A percentile compares a stretch with the other conserved stretches of the same genome.
phyloP scores from a whole-genome alignment of 805 yeast genomes.

The Ogataea wickerhamii region DNA sequence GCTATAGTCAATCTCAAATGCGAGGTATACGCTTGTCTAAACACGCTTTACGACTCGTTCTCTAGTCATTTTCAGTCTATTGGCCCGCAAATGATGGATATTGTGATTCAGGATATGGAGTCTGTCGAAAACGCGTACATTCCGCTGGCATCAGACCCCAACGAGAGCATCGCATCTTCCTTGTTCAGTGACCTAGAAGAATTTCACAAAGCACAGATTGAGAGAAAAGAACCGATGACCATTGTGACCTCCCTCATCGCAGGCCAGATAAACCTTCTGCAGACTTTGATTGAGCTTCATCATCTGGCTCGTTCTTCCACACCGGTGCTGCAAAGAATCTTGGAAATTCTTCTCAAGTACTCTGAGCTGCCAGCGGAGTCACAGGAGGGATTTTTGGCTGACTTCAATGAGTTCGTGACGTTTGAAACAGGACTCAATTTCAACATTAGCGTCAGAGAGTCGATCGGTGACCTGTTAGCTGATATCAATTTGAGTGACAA shows the following conservation, averaged over 20 bases:
- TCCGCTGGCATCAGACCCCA: conserved; percentile 10
- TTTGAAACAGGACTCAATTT: conserved; percentile 67
- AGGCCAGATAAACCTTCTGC: conserved; percentile 31
- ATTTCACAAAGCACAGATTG: conserved; percentile 21
- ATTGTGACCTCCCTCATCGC: conserved; percentile 23
- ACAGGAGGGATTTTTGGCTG: conserved; percentile 49
- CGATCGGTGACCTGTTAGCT: conserved; percentile 53
- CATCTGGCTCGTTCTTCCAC: conserved; percentile 10
- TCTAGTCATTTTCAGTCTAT: conserved; percentile 16
- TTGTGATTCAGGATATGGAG: conserved; percentile 20
- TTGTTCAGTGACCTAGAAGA: conserved; percentile 21
- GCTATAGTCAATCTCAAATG: conserved; percentile 23
- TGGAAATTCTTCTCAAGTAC: conserved; percentile 34
- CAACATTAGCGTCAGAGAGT: conserved; percentile 49
- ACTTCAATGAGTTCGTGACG: conserved; percentile 68
- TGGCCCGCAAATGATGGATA: conserved; percentile 9
- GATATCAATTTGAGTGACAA: conserved; percentile 46
- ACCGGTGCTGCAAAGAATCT: conserved; percentile 18
- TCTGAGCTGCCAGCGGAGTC: conserved; percentile 41
- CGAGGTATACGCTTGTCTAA: conserved; percentile 29
- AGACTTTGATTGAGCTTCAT: conserved; percentile 24
- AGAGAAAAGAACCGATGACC: conserved; percentile 20
- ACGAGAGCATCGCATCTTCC: conserved; percentile 2
- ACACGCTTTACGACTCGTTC: conserved; percentile 24
- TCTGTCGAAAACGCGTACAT: conserved; percentile 18